A percentile compares a stretch with the other conserved stretches of the same genome.
Conservation (phyloP, 129 eudicot species). For the Tagetes patula region DNA sequence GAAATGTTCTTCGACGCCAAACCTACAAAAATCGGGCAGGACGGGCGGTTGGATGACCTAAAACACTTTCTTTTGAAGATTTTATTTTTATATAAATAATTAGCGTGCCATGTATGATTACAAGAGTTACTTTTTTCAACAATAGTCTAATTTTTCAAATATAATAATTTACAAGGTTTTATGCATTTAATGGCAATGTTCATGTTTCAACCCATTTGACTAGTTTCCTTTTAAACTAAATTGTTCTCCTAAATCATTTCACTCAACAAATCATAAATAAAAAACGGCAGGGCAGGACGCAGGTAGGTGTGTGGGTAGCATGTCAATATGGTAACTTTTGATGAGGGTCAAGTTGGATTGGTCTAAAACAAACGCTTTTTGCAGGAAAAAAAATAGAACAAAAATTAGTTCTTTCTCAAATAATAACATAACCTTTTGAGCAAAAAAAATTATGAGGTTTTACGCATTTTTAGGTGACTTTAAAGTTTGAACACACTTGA, state of each 20-base stretch:
- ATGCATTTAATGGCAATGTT: background rate
- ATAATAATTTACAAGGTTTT: background rate
- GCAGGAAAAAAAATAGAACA: background rate
- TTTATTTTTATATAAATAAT: background rate
- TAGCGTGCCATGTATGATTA: background rate
- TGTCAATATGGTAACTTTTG: background rate
- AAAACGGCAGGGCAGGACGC: background rate
- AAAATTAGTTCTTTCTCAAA: background rate
- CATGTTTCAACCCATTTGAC: conserved; percentile 10
- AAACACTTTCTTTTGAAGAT: background rate
- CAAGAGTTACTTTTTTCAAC: background rate
- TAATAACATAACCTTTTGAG: background rate
- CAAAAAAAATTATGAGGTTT: background rate
- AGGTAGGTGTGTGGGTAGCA: background rate
- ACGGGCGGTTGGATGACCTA: background rate
- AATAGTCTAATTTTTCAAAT: background rate
- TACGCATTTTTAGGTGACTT: background rate
- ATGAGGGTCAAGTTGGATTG: background rate
- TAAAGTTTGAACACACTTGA: background rate
- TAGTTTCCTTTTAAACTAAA: background rate
- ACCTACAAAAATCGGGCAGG: conserved; percentile 44
- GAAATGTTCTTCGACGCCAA: conserved; percentile 98
- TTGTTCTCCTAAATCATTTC: background rate
- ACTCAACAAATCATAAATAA: background rate
- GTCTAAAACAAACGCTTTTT: background rate